A percentile compares a stretch with the other conserved stretches of the same genome.
Evolutionary conservation across 2,329 filamentous ascomycete species (phyloP).

Genomic region (Teratosphaeria destructans): DNA sequence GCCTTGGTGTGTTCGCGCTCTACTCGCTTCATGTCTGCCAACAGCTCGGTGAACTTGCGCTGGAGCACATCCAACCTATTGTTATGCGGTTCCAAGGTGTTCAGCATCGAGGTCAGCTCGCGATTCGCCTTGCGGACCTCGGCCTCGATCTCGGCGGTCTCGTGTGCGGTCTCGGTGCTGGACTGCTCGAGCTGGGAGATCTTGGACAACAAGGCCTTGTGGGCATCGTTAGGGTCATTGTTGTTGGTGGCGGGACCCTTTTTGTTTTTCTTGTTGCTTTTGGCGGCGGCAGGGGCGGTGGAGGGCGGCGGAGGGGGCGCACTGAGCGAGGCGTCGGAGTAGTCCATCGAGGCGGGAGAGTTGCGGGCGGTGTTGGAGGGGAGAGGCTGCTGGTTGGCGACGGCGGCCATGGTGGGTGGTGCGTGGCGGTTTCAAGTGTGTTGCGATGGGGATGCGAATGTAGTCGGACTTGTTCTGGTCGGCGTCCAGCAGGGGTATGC

Average conservation of each 20-base stretch:
- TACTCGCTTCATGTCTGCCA: constrained; percentile 89
- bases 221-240: constrained; percentile 79
- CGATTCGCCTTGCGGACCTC: constrained; percentile 91
- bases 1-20: constrained; percentile 92
- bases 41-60: constrained; percentile 80
- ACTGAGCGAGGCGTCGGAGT: constrained; percentile 22
- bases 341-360: constrained; percentile 22
- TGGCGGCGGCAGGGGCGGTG: constrained; percentile 52
- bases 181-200: constrained; percentile 94
- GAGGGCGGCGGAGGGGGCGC: constrained; percentile 30
- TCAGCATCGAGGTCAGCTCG: constrained; percentile 75
- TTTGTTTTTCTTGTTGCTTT: constrained; percentile 56
- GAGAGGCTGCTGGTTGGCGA: constrained; percentile 20
- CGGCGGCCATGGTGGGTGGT: constrained; percentile 22
- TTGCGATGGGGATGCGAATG: background rate
- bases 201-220: constrained; percentile 81
- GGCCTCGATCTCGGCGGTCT: constrained; percentile 90
- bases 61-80: constrained; percentile 85
- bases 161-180: constrained; percentile 85
- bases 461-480: constrained; percentile 1
- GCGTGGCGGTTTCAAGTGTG: background rate
- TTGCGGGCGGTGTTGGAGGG: constrained; percentile 15
- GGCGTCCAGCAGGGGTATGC: background rate
- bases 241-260: constrained; percentile 34
- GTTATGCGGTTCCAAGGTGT: constrained; percentile 80